Conservation (phyloP, 306 rosid species). For the Sechiopsis laciniata region DNA sequence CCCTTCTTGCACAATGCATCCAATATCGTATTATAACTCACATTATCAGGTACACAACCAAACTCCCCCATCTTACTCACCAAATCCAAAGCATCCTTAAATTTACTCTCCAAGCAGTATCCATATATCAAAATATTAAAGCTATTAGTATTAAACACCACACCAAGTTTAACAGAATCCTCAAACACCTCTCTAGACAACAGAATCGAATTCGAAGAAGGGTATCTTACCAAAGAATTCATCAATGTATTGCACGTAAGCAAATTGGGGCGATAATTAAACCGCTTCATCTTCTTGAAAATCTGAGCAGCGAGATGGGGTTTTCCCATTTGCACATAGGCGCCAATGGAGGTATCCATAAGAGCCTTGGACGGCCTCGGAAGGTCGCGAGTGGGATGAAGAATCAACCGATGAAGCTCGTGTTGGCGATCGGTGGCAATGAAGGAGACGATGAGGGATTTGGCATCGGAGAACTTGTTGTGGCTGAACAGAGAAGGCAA, state of each 20-base stretch:
- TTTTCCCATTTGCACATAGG: conserved; percentile 45
- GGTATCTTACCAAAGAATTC: conserved; percentile 43
- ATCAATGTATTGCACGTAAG: conserved; percentile 71
- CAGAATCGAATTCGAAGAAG: conserved; percentile 35
- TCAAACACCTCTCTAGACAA: conserved; percentile 37
- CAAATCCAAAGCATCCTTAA: conserved; percentile 39
- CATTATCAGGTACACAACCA: conserved; percentile 56
- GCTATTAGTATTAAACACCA: conserved; percentile 36
- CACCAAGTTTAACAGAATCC: conserved; percentile 42
- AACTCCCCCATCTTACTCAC: conserved; percentile 44
- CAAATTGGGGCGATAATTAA: conserved; percentile 37
- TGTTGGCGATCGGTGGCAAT: conserved; percentile 48
- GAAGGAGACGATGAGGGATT: too few relatives aligned
- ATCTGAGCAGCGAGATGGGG: conserved; percentile 56
- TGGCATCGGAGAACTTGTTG: too few relatives aligned
- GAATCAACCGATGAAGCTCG: conserved; percentile 43
- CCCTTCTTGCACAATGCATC: conserved; percentile 55
- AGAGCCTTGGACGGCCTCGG: conserved; percentile 36
- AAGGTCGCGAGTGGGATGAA: conserved; percentile 31
- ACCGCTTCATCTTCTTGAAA: conserved; percentile 63
- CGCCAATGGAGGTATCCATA: conserved; percentile 61
- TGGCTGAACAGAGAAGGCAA: too few relatives aligned
- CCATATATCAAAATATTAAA: conserved; percentile 66
- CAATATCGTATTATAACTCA: conserved; percentile 65
- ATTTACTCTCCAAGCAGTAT: conserved; percentile 45